Evolutionary conservation across 192 early-diverging fungal species (phyloP).

Genomic region (Anaeromyces robustus): DNA sequence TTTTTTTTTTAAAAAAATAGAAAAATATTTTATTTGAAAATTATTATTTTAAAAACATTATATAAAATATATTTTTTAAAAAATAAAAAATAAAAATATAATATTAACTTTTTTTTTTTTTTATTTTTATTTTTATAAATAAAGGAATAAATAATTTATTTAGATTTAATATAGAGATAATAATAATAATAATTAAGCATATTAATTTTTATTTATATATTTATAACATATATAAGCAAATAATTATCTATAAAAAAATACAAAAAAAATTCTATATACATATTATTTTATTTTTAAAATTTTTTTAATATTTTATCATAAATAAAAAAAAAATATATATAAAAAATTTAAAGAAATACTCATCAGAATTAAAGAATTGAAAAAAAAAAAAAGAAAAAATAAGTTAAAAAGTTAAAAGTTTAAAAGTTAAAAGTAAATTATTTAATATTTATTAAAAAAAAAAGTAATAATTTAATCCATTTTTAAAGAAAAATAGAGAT

Average conservation of each 20-base stretch:
- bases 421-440: no score
- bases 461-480: no score
- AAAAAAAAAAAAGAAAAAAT: no score
- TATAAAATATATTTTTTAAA: no score
- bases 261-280: background rate
- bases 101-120: background rate
- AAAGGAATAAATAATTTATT: background rate
- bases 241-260: background rate
- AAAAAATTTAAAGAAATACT: no score
- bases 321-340: background rate
- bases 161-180: background rate
- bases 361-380: no score
- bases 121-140: background rate
- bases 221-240: background rate
- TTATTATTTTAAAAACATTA: background rate
- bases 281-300: background rate
- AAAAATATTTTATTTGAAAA: background rate
- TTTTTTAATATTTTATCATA: background rate
- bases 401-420: no score
- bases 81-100: no score
- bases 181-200: background rate
- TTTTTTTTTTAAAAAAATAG: background rate
- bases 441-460: no score
- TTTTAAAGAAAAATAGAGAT: no score
- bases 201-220: background rate